phyloP scores from a whole-genome alignment of 108 stramenopile species.

The Epithemia pelagica region DNA sequence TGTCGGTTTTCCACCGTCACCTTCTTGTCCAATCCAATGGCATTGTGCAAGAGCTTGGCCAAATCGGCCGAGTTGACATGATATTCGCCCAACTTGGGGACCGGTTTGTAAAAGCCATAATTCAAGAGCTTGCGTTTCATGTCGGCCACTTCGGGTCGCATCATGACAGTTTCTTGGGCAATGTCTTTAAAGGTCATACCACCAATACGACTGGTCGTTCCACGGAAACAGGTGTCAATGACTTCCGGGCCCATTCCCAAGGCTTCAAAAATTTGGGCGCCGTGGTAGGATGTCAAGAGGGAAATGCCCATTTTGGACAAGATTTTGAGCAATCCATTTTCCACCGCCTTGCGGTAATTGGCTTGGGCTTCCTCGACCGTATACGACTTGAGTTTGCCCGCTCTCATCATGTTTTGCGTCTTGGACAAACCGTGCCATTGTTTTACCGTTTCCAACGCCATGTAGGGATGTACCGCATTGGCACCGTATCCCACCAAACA shows the following conservation, averaged over 20 bases:
- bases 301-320: constrained; percentile 95
- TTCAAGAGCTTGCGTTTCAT: constrained; percentile 77
- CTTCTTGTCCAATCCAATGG: constrained; percentile 80
- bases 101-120: constrained; percentile 89
- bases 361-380: constrained; percentile 81
- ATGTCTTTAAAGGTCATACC: constrained; percentile 70
- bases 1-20: constrained; percentile 78
- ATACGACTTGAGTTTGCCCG: constrained; percentile 65
- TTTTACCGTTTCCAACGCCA: constrained; percentile 92
- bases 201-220: constrained; percentile 88
- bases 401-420: constrained; percentile 80
- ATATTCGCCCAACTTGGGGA: constrained; percentile 87
- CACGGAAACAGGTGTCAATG: constrained; percentile 87
- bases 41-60: constrained; percentile 86
- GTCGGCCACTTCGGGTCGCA: constrained; percentile 71
- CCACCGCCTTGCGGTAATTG: constrained; percentile 87
- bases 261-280: constrained; percentile 96
- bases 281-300: constrained; percentile 87
- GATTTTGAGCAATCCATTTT: constrained; percentile 90
- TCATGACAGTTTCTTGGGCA: constrained; percentile 73
- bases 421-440: constrained; percentile 72
- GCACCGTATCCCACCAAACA: constrained; percentile 93
- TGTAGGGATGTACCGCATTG: constrained; percentile 92
- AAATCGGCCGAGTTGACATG: constrained; percentile 92
- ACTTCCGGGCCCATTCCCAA: constrained; percentile 88